These are phyloP conservation scores for Scopulariopsis brevicaulis DNA, from an alignment of 2,329 filamentous ascomycete species.

Conservation along the genomic window DNA sequence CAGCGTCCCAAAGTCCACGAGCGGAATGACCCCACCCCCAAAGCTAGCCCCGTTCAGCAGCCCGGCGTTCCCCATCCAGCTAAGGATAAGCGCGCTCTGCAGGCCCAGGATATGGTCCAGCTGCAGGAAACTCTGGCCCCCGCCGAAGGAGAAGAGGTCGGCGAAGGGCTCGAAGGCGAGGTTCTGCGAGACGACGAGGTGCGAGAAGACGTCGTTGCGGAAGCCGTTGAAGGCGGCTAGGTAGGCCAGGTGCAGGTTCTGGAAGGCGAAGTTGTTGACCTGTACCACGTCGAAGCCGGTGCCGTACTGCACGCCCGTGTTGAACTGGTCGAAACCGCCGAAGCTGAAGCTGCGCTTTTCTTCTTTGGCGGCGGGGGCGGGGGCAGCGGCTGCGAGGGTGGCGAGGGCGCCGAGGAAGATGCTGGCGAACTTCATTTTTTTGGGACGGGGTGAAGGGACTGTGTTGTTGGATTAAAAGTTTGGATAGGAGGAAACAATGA, in stretches of 20 bases:
- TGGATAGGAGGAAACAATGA: constrained; percentile 16
- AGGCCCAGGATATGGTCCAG: constrained; percentile 26
- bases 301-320: constrained; percentile 23
- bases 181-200: constrained; percentile 17
- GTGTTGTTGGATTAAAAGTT: constrained; percentile 13
- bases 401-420: constrained; percentile 32
- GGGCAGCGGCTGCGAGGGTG: constrained; percentile 30
- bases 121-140: constrained; percentile 29
- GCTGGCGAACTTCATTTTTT: constrained; percentile 37
- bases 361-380: constrained; percentile 18
- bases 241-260: constrained; percentile 29
- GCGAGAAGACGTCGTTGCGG: constrained; percentile 27
- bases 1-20: constrained; percentile 5
- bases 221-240: constrained; percentile 33
- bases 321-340: constrained; percentile 25
- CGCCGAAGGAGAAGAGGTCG: constrained; percentile 28
- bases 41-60: constrained; percentile 17
- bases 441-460: constrained; percentile 11
- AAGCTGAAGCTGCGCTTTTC: constrained; percentile 24
- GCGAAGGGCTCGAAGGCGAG: constrained; percentile 30
- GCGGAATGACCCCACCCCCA: constrained; percentile 2
- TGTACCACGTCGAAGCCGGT: constrained; percentile 24
- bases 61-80: constrained; percentile 19
- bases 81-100: constrained; percentile 25
- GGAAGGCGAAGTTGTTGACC: constrained; percentile 27